These are phyloP conservation scores for Chaetoscypha palmicola DNA, from an alignment of 2,329 filamentous ascomycete genomes.

Conservation along the genomic window DNA sequence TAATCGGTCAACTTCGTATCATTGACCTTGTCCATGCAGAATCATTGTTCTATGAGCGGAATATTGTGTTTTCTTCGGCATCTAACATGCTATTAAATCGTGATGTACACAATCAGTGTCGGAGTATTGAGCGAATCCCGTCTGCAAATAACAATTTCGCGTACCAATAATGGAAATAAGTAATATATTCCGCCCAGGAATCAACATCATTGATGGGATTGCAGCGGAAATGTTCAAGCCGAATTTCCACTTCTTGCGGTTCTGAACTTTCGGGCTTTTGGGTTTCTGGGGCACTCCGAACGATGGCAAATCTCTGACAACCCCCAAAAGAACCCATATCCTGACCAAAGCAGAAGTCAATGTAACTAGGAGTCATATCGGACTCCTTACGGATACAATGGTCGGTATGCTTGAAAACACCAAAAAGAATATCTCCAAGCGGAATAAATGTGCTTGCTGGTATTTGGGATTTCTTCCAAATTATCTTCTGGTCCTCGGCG, in stretches of 20 bases:
- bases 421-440: constrained; percentile 1
- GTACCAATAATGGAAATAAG: constrained; percentile 8
- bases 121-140: background rate
- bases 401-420: background rate
- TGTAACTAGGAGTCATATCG: background rate
- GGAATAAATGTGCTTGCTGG: background rate
- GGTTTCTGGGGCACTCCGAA: no score
- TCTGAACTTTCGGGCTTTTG: no score
- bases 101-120: background rate
- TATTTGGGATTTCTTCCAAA: background rate
- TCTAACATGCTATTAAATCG: no score
- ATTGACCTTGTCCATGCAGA: no score
- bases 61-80: no score
- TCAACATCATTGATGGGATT: constrained; percentile 2
- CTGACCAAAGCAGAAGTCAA: constrained; percentile 5
- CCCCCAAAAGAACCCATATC: background rate
- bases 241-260: no score
- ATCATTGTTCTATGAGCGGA: no score
- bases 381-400: background rate
- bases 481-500: background rate
- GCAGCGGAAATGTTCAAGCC: constrained; percentile 3
- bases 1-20: no score
- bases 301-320: constrained; percentile 2
- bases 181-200: constrained; percentile 5
- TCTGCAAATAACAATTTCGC: constrained; percentile 5